Conservation (phyloP, 495 filamentous ascomycete species). For the Chaetomium tenue region DNA sequence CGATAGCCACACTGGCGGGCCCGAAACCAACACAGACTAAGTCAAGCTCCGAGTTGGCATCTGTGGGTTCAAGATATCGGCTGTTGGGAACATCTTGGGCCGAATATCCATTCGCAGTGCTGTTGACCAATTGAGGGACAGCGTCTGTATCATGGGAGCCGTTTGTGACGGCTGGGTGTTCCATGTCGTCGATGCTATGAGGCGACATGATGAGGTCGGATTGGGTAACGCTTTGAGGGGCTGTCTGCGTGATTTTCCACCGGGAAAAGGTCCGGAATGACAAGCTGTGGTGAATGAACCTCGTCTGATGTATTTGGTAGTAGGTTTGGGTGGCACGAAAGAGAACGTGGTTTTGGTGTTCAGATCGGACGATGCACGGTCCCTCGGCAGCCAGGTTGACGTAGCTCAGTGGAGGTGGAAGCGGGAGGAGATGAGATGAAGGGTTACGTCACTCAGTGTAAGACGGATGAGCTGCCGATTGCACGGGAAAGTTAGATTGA, state of each 20-base stretch:
- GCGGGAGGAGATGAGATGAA: not conserved
- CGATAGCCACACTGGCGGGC: conserved; percentile 89
- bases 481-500: not conserved
- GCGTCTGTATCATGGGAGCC: conserved; percentile 10
- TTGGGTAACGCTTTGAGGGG: not conserved
- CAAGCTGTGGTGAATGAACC: not conserved
- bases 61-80: conserved; percentile 22
- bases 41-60: conserved; percentile 63
- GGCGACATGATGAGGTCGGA: conserved; percentile 28
- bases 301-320: not conserved
- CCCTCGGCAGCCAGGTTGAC: not conserved
- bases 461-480: not conserved
- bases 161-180: conserved; percentile 18
- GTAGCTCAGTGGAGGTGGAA: not conserved
- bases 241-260: not conserved
- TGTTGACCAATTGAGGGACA: conserved; percentile 19
- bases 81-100: conserved; percentile 23
- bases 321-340: no score
- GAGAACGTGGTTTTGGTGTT: not conserved
- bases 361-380: not conserved
- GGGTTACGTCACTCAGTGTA: not conserved
- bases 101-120: conserved; percentile 18
- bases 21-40: conserved; percentile 91
- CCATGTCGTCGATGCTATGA: conserved; percentile 31
- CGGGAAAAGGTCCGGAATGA: not conserved